Evolutionary conservation across 768 basidiomycete species (phyloP).

Genomic region (Butyriboletus loyo): DNA sequence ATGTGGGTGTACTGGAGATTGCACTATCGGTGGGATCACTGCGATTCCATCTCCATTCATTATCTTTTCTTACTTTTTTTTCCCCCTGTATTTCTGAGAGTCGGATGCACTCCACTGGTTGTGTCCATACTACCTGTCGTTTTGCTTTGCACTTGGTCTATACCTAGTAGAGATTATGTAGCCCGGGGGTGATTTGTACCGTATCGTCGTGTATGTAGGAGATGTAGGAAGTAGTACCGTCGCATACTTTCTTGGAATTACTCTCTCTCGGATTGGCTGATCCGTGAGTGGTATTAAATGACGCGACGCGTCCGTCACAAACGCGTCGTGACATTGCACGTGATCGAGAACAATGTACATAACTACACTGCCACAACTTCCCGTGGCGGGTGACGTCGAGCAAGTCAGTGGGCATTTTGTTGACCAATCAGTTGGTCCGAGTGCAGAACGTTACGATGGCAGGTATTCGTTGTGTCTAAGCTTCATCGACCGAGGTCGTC

Average conservation of each 20-base stretch:
- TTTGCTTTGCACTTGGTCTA: constrained; percentile 21
- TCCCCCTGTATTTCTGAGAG: constrained; percentile 17
- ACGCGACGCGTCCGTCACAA: constrained; percentile 25
- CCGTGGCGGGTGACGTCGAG: neutral
- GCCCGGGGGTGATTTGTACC: constrained; percentile 20
- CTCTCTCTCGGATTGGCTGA: neutral
- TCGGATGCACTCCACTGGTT: constrained; percentile 3
- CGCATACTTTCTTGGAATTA: constrained; percentile 22
- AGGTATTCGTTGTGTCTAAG: constrained; percentile 14
- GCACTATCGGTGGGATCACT: constrained; percentile 15
- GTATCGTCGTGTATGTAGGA: constrained; percentile 16
- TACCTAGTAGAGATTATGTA: constrained; percentile 18
- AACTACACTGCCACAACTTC: constrained; percentile 17
- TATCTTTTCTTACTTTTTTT: neutral
- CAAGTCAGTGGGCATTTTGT: neutral
- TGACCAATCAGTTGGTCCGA: neutral
- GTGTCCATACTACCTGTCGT: constrained; percentile 18
- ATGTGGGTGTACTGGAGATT: constrained; percentile 15
- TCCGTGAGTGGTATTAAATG: neutral
- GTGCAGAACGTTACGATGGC: constrained; percentile 11
- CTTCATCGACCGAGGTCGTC: neutral
- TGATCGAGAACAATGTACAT: constrained; percentile 15
- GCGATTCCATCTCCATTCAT: constrained; percentile 5
- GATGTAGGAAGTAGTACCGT: neutral
- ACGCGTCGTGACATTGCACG: constrained; percentile 32